Base-by-base conservation (phyloP, 164 flowering plant species). In the Saururus chinensis region DNA sequence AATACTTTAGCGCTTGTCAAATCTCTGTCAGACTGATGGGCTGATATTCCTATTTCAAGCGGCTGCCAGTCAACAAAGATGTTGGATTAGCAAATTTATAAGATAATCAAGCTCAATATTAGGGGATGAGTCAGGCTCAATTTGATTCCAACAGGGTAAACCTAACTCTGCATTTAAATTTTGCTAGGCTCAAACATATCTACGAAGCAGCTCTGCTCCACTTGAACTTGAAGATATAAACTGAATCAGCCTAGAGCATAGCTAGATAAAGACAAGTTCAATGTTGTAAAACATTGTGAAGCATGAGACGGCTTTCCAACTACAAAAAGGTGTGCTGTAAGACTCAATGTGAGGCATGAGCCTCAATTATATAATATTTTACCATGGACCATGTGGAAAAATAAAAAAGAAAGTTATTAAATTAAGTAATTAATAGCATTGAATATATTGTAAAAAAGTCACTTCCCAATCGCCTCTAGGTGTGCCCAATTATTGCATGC, bases 1-100 rank as follows among this genome's bases (percentile, higher is more conserved):
- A 84, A 49, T 40, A 54, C 45, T 54, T 73, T 74, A 59, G 65
- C 11, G 25, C 71, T 70, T 60, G 62, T 59, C 30, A 49, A 26
- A 30, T 69, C 79, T 55, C 69, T 60, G 19, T 58, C 68, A 55
- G 26, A 42, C 60, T 69, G 72, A 72, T 88, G 88, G 56, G 73
- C 64, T 66, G 48, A 64, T 64, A 91, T 74, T 60, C 89, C 89
- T 70, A 80, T 72, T 76, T 88, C 96, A 68, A 80, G 65, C 20
- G 99, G 99, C 99, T 95, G 89, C 69, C 61, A 76, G 23, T 25
- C 41, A 56, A 25, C 30, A 17, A 24, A 23, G 4, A 24, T 55
- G 17, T 1, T 30, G 19, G 9, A n/a, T 24, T 23, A 58, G 25
- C 20, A 19, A 26, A 58, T 9, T 26, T 13, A 30, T 9, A 0